Evolutionary conservation across 2,329 filamentous ascomycete species (phyloP).

Genomic region (Xylaria sp.): DNA sequence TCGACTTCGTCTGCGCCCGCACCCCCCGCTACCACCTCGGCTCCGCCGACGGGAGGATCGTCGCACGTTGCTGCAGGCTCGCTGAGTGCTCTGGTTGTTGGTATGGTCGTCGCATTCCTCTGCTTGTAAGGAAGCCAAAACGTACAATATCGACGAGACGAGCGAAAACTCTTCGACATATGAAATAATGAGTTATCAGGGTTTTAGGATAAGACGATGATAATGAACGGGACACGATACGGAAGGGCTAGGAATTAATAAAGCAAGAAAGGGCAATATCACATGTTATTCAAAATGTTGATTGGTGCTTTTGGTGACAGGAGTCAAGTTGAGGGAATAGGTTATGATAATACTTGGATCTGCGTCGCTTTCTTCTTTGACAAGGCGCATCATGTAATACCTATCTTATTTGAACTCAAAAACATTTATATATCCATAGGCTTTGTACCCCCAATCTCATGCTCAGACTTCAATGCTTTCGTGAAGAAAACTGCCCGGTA

Average conservation of each 20-base stretch:
- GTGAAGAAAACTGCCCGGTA: neutral
- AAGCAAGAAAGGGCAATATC: slow-evolving; percentile 17
- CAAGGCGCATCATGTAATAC: slow-evolving; percentile 19
- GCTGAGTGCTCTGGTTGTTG: slow-evolving; percentile 50
- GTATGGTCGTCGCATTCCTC: slow-evolving; percentile 49
- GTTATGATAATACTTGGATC: neutral
- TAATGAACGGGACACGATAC: neutral
- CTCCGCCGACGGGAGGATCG: slow-evolving; percentile 47
- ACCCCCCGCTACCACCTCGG: slow-evolving; percentile 43
- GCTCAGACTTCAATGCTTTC: neutral
- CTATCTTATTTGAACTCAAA: slow-evolving; percentile 14
- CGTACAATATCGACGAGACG: neutral
- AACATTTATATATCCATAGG: slow-evolving; percentile 1
- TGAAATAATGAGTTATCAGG: neutral
- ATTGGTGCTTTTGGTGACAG: slow-evolving; percentile 16
- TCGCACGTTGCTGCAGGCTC: slow-evolving; percentile 49
- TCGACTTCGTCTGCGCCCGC: slow-evolving; percentile 31
- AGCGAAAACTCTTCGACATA: neutral
- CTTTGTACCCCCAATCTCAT: neutral
- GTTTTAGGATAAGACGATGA: neutral
- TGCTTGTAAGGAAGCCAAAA: slow-evolving; percentile 48
- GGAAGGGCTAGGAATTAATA: slow-evolving; percentile 22
- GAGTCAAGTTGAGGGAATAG: neutral
- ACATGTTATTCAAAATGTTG: slow-evolving; percentile 9
- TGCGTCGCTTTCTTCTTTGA: slow-evolving; percentile 1